Percentiles rank a stretch among this genome's conserved stretches.
phyloP scores from a whole-genome alignment of 768 basidiomycete genomes.

The Amyloporia xantha region DNA sequence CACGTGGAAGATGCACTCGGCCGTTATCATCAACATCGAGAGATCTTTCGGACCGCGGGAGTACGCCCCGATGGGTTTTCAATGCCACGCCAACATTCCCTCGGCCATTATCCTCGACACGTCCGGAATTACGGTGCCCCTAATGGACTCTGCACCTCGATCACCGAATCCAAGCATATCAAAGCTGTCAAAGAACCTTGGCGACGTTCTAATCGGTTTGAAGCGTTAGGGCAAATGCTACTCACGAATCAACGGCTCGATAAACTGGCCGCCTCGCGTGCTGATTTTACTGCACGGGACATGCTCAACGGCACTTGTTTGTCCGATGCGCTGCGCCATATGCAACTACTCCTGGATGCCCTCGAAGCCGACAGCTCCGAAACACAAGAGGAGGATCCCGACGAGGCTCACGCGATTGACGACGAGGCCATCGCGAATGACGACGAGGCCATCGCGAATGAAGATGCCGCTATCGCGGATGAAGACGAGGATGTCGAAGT shows the following conservation, averaged over 20 bases:
- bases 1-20: neutral
- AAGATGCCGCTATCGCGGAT: no score
- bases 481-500: no score
- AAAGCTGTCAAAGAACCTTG: slow-evolving; percentile 19
- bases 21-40: neutral
- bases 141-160: slow-evolving; percentile 19
- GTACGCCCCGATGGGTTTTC: slow-evolving; percentile 9
- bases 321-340: neutral
- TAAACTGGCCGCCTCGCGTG: slow-evolving; percentile 18
- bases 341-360: no score
- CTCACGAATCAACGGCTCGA: slow-evolving; percentile 19
- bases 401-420: no score
- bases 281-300: slow-evolving; percentile 12
- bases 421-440: no score
- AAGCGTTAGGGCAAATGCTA: slow-evolving; percentile 16
- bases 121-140: slow-evolving; percentile 12
- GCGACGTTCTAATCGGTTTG: slow-evolving; percentile 12
- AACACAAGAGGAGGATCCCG: no score
- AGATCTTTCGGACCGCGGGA: slow-evolving; percentile 3
- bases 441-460: no score
- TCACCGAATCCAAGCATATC: slow-evolving; percentile 19
- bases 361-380: no score
- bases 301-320: slow-evolving; percentile 9
- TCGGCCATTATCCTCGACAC: slow-evolving; percentile 6
- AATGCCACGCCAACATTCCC: slow-evolving; percentile 13